Conservation (phyloP, 2,329 filamentous ascomycete species). For the Colletotrichum euphorbiae region DNA sequence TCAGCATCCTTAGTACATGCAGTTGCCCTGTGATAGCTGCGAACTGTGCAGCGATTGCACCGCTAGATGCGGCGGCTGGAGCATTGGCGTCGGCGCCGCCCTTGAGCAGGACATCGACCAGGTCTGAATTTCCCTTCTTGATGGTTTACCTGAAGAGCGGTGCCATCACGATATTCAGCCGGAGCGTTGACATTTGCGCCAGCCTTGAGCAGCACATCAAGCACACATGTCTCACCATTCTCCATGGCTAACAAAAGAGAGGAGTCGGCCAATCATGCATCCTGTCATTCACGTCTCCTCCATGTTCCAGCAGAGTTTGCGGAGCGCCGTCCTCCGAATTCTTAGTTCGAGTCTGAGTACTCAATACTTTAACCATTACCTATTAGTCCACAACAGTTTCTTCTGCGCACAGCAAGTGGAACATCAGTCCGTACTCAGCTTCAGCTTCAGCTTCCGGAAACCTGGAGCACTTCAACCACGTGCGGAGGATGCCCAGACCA, state of each 20-base stretch:
- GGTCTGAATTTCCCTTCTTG: not conserved
- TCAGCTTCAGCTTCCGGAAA: no score
- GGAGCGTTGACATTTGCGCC: not conserved
- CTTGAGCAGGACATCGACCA: not conserved
- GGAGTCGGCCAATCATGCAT: not conserved
- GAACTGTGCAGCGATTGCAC: slow-evolving; percentile 12
- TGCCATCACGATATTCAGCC: not conserved
- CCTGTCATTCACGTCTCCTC: not conserved
- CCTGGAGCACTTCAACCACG: not conserved
- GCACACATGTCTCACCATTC: fast-evolving
- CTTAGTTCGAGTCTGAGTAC: no score
- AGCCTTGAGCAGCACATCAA: not conserved
- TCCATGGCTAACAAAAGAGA: not conserved
- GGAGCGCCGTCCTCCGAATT: not conserved
- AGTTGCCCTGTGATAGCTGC: not conserved
- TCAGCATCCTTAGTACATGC: not conserved
- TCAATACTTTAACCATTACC: no score
- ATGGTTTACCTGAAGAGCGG: not conserved
- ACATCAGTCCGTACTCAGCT: not conserved
- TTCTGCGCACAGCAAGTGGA: not conserved
- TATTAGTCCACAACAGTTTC: no score
- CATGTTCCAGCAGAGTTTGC: not conserved
- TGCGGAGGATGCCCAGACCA: not conserved
- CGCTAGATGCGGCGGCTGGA: fast-evolving
- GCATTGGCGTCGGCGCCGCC: not conserved